Base-by-base conservation (phyloP, 2,329 filamentous ascomycete species). In the Ophiostoma sp. region DNA sequence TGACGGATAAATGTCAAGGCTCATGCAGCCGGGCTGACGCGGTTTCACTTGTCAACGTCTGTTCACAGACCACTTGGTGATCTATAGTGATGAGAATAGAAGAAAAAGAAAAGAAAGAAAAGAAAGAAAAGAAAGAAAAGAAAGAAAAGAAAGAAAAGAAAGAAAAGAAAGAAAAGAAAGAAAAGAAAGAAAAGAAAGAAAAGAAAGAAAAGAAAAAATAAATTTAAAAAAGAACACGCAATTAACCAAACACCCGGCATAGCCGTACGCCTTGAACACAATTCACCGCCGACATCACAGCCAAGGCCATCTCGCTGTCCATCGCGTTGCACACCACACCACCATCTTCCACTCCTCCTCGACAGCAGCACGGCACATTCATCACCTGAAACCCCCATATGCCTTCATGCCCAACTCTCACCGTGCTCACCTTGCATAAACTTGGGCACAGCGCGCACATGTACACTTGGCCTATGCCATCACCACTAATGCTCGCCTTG, bases 401-500 rank as follows among this genome's bases (percentile, higher is more conserved):
- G 17, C 17, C 31, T 65, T 65, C 20, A n/a, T 65, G 62, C 62
- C 62, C 62, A 39, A 65, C 35, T 65, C 62, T 65, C 62, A 65
- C 62, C 62, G 36, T 35, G 33, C 20, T 41, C 62, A 65, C 62
- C 62, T 41, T 65, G 62, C 33, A 39, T 57, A 31, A 4, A 4
- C 3, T 57, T 13, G n/a, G 44, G 44, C 44, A 48, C 23, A 57
- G 27, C 10, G 23, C 11, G 44, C 44, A 48, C 23, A 57, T 57
- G n/a, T 57, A 31, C 23, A 57, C 52, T 27, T 57, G 52, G n/a
- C 15, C 52, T 11, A 27, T 57, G 52, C n/a, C 23, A 57, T 23
- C n/a, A 57, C 52, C 52, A 57, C n/a, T 27, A 57, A 57, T 57
- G 52, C n/a, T 15, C 7, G 10, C 6, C 10, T 57, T n/a, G 3